Percentiles rank a stretch among this genome's conserved stretches.
These are phyloP conservation scores for Suhomyces xylopsoci DNA, from an alignment of 805 yeast genomes.

Conservation along the genomic window DNA sequence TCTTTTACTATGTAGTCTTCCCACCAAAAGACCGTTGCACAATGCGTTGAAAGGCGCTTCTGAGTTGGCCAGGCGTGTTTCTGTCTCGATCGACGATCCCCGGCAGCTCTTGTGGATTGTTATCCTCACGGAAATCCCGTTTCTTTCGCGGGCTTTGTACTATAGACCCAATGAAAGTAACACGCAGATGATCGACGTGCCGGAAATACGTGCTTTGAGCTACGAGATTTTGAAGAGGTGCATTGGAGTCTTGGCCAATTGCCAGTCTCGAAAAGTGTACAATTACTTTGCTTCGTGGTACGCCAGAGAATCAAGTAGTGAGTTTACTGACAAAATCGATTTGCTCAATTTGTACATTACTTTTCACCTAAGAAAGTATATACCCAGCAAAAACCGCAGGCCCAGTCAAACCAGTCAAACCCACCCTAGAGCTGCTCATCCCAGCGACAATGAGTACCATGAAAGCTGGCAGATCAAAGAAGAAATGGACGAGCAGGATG, in stretches of 20 bases:
- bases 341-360: conserved; percentile 73
- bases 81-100: conserved; percentile 42
- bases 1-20: conserved; percentile 44
- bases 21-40: conserved; percentile 59
- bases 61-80: conserved; percentile 47
- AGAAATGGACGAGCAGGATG: conserved; percentile 8
- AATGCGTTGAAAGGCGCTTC: conserved; percentile 52
- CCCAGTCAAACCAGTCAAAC: background rate
- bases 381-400: conserved; percentile 22
- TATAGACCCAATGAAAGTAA: conserved; percentile 21
- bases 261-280: conserved; percentile 33
- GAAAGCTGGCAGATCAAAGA: conserved; percentile 21
- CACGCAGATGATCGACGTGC: conserved; percentile 35
- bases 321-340: conserved; percentile 57
- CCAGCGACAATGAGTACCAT: conserved; percentile 19
- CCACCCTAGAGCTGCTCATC: background rate
- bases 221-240: conserved; percentile 68
- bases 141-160: conserved; percentile 47
- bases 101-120: conserved; percentile 55
- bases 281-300: conserved; percentile 57
- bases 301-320: conserved; percentile 39
- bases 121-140: conserved; percentile 68
- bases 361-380: conserved; percentile 61
- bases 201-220: conserved; percentile 54
- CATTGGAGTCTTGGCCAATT: conserved; percentile 63